phyloP scores from a whole-genome alignment of 106 monocot species.

The Amphibolis antarctica region DNA sequence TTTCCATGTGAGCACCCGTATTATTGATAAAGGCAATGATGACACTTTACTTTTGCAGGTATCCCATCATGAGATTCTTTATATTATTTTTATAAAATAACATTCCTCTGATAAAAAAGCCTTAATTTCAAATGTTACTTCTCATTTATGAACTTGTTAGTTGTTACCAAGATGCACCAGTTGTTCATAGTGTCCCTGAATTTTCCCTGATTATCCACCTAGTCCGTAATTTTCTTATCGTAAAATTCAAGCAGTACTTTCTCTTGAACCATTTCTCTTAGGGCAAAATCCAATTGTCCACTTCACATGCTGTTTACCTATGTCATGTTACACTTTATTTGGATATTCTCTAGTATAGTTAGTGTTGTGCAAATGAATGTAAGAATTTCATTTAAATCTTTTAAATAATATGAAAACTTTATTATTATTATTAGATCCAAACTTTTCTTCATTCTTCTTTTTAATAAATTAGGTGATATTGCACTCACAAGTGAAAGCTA shows the following conservation, averaged over 20 bases:
- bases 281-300: not conserved
- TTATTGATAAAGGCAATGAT: constrained; percentile 64
- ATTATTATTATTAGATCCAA: not conserved
- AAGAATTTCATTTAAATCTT: not conserved
- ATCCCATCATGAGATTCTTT: not conserved
- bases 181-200: not conserved
- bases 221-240: not conserved
- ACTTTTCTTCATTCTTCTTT: not conserved
- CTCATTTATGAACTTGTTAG: too few species aligned
- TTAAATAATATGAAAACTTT: not conserved
- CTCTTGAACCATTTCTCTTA: not conserved
- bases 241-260: not conserved
- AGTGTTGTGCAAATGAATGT: not conserved
- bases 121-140: too few species aligned
- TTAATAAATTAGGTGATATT: constrained; percentile 44
- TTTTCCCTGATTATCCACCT: not conserved
- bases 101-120: not conserved
- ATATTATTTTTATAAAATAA: not conserved
- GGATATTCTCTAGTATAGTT: not conserved
- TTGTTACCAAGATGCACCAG: too few species aligned
- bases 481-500: constrained; percentile 88
- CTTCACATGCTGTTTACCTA: not conserved
- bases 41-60: constrained; percentile 88
- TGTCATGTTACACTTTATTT: not conserved
- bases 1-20: constrained; percentile 74